A percentile compares a stretch with the other conserved stretches of the same genome.
Evolutionary conservation across 768 basidiomycete genomes (phyloP).

Genomic region (Amanita subjunquillea): DNA sequence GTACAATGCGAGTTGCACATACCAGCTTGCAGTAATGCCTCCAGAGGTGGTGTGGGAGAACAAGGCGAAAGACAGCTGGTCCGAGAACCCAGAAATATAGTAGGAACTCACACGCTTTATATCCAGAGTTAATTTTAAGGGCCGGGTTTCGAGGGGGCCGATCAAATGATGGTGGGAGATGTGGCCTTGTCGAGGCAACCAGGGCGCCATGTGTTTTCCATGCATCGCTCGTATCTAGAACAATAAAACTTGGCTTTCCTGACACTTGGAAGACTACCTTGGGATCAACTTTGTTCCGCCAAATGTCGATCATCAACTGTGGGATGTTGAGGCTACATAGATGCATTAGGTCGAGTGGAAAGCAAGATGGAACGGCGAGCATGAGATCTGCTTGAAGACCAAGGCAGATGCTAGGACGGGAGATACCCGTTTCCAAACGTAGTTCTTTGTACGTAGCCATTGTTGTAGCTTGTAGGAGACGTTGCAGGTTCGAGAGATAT

Average conservation of each 20-base stretch:
- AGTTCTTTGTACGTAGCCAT: too few relatives aligned
- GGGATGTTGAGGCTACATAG: neutral
- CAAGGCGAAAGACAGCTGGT: conserved; percentile 13
- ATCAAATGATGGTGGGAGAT: conserved; percentile 14
- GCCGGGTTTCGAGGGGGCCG: conserved; percentile 20
- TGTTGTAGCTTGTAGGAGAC: too few relatives aligned
- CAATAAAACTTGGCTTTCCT: neutral
- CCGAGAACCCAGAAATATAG: conserved; percentile 17
- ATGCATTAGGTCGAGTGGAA: conserved; percentile 5
- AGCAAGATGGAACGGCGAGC: conserved; percentile 3
- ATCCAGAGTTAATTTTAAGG: conserved; percentile 19
- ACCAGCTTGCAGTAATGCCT: conserved; percentile 16
- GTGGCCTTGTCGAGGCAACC: conserved; percentile 2
- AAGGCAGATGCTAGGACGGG: neutral
- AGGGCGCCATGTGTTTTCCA: conserved; percentile 6
- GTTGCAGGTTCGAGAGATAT: too few relatives aligned
- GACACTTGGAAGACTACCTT: neutral
- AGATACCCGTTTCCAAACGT: too few relatives aligned
- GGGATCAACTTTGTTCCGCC: conserved; percentile 4
- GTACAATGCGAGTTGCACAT: conserved; percentile 12
- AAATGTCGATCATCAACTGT: neutral
- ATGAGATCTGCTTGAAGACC: neutral
- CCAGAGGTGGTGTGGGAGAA: conserved; percentile 4
- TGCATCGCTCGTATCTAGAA: neutral
- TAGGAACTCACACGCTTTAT: conserved; percentile 19